phyloP scores from a whole-genome alignment of 495 filamentous ascomycete genomes.

The Penicillium cosmopolitanum region DNA sequence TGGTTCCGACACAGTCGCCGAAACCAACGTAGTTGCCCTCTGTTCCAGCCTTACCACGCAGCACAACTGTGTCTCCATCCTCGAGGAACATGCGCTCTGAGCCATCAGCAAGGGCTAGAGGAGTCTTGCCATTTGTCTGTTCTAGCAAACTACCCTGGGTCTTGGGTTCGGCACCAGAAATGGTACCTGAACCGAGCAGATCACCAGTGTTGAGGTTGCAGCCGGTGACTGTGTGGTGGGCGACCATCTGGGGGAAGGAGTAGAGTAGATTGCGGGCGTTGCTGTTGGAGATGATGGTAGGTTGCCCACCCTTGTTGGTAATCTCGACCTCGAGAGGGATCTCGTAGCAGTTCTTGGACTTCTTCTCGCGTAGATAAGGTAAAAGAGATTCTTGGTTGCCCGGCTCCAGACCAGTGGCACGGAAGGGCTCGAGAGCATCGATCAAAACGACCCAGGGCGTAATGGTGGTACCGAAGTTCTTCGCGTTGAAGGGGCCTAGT shows the following conservation, averaged over 20 bases:
- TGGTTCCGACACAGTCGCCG: conserved; percentile 67
- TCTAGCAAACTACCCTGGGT: conserved; percentile 80
- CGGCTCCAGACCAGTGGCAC: conserved; percentile 57
- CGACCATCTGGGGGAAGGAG: conserved; percentile 93
- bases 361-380: conserved; percentile 70
- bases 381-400: conserved; percentile 64
- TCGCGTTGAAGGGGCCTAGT: conserved; percentile 84
- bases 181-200: conserved; percentile 86
- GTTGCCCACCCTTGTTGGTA: conserved; percentile 64
- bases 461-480: conserved; percentile 92
- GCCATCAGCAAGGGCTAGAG: conserved; percentile 67
- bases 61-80: conserved; percentile 79
- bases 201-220: conserved; percentile 84
- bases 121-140: conserved; percentile 69
- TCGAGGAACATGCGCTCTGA: conserved; percentile 76
- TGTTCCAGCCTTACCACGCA: conserved; percentile 68
- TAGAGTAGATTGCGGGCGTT: conserved; percentile 77
- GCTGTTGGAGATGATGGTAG: conserved; percentile 66
- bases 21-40: conserved; percentile 71
- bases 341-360: conserved; percentile 67
- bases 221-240: conserved; percentile 86
- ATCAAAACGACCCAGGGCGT: conserved; percentile 86
- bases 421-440: conserved; percentile 79
- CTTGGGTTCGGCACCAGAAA: conserved; percentile 67
- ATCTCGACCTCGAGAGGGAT: conserved; percentile 77